These are phyloP conservation scores for Chrysosphaeria jannelii DNA, from an alignment of 2,329 filamentous ascomycete genomes.

Conservation along the genomic window DNA sequence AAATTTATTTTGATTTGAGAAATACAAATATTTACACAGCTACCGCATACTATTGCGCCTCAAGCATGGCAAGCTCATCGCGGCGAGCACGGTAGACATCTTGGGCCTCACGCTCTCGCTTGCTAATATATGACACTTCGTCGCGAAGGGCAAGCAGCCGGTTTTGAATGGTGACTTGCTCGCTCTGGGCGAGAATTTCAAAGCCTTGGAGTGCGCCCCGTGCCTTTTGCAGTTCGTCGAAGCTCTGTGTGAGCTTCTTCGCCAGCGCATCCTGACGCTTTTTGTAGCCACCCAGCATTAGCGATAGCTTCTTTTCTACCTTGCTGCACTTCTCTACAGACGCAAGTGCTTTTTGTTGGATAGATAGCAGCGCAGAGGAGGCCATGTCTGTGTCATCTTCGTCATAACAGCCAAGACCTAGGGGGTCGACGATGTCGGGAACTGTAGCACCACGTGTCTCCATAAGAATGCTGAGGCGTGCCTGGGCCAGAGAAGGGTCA, in stretches of 20 bases:
- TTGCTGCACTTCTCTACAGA: constrained; percentile 60
- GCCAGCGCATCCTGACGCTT: constrained; percentile 54
- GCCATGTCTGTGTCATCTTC: constrained; percentile 29
- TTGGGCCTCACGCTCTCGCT: constrained; percentile 69
- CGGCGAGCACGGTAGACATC: constrained; percentile 48
- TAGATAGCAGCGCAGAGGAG: too few species aligned
- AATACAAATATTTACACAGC: constrained; percentile 1
- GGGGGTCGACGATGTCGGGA: constrained; percentile 6
- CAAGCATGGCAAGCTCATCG: constrained; percentile 44
- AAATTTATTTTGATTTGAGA: constrained; percentile 19
- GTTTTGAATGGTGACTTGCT: constrained; percentile 43
- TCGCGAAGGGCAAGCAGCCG: constrained; percentile 47
- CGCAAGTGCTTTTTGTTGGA: too few species aligned
- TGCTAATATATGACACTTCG: constrained; percentile 57
- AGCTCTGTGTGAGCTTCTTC: constrained; percentile 49
- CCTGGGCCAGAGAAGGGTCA: constrained; percentile 42
- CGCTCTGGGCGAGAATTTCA: constrained; percentile 43
- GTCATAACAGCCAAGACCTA: constrained; percentile 54
- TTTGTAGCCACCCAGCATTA: constrained; percentile 75
- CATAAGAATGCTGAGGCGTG: constrained; percentile 43
- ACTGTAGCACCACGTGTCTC: constrained; percentile 16
- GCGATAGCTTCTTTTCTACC: constrained; percentile 70
- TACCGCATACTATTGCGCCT: neutral
- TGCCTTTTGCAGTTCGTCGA: constrained; percentile 43
- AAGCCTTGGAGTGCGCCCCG: constrained; percentile 42